Base-by-base conservation (phyloP, 2,329 filamentous ascomycete genomes). In the Rhinocladiella similis region DNA sequence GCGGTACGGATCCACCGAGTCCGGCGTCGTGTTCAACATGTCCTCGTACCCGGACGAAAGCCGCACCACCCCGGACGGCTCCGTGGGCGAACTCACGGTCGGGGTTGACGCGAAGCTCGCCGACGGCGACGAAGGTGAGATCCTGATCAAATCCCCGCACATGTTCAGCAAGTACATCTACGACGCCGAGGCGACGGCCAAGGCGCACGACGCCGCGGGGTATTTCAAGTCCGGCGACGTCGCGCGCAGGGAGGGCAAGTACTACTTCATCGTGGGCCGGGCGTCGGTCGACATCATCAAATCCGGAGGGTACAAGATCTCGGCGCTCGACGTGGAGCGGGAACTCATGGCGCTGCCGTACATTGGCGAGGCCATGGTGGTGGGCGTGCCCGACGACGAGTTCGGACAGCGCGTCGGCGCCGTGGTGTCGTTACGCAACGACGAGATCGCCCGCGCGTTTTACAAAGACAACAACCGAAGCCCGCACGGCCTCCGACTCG, bases 201-300 rank as follows among this genome's bases (percentile, higher is more conserved):
- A 62, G 19, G 60, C 63, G 10, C 64, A 66, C 46, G 62, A 66
- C 38, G 60, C 57, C 12, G 68, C 74, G n/a, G 73, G 72, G 3
- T 77, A 72, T 63, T 79, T 70, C 63, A 73, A 70, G 27, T 76
- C 73, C 5, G 73, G 73, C 3, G 74, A 76, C 49, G 65, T 69
- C 36, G 67, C 67, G 4, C 43, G 65, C 6, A 60, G 61, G 5
- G 64, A 68, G 43, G 64, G 62, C 1, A 56, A 60, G 36, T 20
- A 73, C 68, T 80, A 77, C 61, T 80, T 69, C 51, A 79, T 80
- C 50, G 64, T 77, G 16, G 78, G 77, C 13, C 71, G 77, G 13
- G 76, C 74, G 3, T 76, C 72, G 16, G 68, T 78, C 10, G 77
- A 80, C 58, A 78, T 81, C 29, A 77, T 82, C 62, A 80, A 81